Conservation (phyloP, 208 protist genomes). For the Leptomonas pyrrhocoris region DNA sequence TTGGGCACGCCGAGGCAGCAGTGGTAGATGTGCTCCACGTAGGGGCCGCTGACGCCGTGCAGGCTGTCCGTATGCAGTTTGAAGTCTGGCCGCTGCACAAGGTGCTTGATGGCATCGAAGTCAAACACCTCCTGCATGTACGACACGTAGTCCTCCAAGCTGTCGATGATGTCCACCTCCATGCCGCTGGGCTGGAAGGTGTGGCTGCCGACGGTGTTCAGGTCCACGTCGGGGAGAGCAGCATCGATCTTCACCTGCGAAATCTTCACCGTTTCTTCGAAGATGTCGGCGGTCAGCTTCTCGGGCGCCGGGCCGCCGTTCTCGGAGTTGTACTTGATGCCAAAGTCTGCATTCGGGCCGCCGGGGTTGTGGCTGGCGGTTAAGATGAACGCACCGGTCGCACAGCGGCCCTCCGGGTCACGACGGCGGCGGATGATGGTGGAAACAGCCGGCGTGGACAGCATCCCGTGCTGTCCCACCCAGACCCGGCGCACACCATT, state of each 20-base stretch:
- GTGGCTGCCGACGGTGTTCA: conserved; percentile 59
- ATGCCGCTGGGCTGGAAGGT: conserved; percentile 49
- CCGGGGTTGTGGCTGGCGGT: conserved; percentile 99
- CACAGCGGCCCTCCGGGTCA: conserved; percentile 41
- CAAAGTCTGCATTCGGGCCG: conserved; percentile 96
- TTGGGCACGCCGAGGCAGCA: conserved; percentile 85
- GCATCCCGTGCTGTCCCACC: conserved; percentile 92
- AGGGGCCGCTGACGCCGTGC: conserved; percentile 95
- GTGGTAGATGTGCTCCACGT: conserved; percentile 92
- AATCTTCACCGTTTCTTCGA: conserved; percentile 85
- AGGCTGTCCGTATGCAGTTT: conserved; percentile 93
- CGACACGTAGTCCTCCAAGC: conserved; percentile 87
- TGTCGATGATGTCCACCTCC: conserved; percentile 93
- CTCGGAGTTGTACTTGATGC: conserved; percentile 98
- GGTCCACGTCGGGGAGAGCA: conserved; percentile 54
- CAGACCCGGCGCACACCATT: conserved; percentile 91
- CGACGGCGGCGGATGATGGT: conserved; percentile 87
- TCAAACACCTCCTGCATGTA: conserved; percentile 96
- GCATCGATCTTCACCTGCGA: conserved; percentile 57
- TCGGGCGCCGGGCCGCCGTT: conserved; percentile 98
- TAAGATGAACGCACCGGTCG: conserved; percentile 95
- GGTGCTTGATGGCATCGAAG: conserved; percentile 77
- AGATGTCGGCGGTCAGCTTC: conserved; percentile 94
- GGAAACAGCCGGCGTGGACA: conserved; percentile 98
- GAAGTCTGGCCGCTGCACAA: conserved; percentile 86